Evolutionary conservation across 768 basidiomycete genomes (phyloP).

Genomic region (Porpolomopsis calyptriformis): DNA sequence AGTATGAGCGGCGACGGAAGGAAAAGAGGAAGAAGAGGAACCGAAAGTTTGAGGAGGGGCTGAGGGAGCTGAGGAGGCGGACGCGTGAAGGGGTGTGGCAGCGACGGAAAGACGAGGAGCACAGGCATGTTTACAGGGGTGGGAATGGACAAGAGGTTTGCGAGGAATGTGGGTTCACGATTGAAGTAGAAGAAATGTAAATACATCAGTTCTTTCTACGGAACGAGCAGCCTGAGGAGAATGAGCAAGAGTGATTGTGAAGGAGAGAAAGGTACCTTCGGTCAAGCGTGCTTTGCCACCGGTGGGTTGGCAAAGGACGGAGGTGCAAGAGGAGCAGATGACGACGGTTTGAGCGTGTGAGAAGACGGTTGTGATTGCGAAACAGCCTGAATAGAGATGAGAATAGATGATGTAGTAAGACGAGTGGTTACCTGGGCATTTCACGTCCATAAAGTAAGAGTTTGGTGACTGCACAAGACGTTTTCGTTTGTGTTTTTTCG

Average conservation of each 20-base stretch:
- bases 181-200: slow-evolving; percentile 72
- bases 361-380: slow-evolving; percentile 94
- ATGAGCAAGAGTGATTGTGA: slow-evolving; percentile 6
- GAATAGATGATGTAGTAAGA: slow-evolving; percentile 12
- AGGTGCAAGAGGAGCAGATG: slow-evolving; percentile 84
- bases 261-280: slow-evolving; percentile 59
- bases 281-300: slow-evolving; percentile 97
- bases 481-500: slow-evolving; percentile 96
- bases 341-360: slow-evolving; percentile 99
- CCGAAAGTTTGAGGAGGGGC: slow-evolving; percentile 87
- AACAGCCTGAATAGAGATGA: slow-evolving; percentile 55
- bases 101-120: slow-evolving; percentile 74
- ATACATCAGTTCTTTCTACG: slow-evolving; percentile 77
- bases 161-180: slow-evolving; percentile 80
- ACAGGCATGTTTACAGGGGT: slow-evolving; percentile 75
- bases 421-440: slow-evolving; percentile 72
- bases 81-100: slow-evolving; percentile 91
- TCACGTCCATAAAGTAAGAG: slow-evolving; percentile 99
- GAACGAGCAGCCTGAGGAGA: slow-evolving; percentile 82
- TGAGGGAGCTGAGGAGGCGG: slow-evolving; percentile 72
- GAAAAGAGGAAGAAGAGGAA: slow-evolving; percentile 88
- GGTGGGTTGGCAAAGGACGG: slow-evolving; percentile 94
- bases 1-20: slow-evolving; percentile 66
- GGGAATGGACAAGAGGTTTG: slow-evolving; percentile 66
- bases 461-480: slow-evolving; percentile 96